These are phyloP conservation scores for Teratosphaeria destructans DNA, from an alignment of 2,329 filamentous ascomycete species.

Conservation along the genomic window DNA sequence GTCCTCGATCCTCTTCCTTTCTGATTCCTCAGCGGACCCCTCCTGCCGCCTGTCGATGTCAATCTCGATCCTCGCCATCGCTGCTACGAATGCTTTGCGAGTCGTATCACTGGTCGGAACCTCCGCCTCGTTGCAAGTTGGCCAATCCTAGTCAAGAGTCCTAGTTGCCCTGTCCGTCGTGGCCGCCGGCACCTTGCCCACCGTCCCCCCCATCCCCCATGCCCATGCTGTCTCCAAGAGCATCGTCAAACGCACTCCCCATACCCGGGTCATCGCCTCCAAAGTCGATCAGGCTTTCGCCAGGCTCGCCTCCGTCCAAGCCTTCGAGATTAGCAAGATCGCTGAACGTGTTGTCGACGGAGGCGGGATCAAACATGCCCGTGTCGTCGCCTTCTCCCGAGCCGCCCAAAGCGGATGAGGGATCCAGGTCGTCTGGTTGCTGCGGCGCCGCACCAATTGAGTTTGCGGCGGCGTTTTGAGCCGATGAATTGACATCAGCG, in stretches of 20 bases:
- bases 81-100: too few species aligned
- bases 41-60: too few species aligned
- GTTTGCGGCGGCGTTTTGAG: not conserved
- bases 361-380: not conserved
- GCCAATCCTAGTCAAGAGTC: not conserved
- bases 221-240: not conserved
- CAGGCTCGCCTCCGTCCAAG: not conserved
- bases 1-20: too few species aligned
- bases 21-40: too few species aligned
- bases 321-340: conserved; percentile 43
- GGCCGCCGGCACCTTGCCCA: not conserved
- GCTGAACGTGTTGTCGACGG: conserved; percentile 17
- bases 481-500: not conserved
- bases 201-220: not conserved
- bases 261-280: not conserved
- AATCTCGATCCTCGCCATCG: too few species aligned
- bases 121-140: too few species aligned
- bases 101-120: too few species aligned
- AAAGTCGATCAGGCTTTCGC: not conserved
- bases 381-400: not conserved
- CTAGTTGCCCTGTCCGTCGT: not conserved
- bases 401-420: not conserved
- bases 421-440: not conserved
- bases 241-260: conserved; percentile 2
- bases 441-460: not conserved